Conservation (phyloP, 164 flowering plant genomes). For the Magnolia changhungtana region DNA sequence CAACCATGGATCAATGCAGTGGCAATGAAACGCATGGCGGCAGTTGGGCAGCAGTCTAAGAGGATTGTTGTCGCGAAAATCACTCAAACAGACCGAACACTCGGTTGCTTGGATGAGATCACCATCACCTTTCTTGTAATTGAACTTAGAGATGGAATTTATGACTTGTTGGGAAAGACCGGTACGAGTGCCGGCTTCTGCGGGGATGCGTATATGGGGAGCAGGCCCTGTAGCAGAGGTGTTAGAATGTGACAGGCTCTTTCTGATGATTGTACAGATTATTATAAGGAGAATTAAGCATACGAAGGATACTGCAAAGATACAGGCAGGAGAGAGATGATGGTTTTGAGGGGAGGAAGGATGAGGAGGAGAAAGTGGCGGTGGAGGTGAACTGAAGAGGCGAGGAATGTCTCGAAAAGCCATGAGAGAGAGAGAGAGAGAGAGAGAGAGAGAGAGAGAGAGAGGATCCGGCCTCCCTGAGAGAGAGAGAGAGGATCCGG, state of each 20-base stretch:
- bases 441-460: not conserved
- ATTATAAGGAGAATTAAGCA: slow-evolving; percentile 31
- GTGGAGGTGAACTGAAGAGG: not conserved
- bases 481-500: not conserved
- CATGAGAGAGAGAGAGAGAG: not conserved
- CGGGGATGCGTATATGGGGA: slow-evolving; percentile 5
- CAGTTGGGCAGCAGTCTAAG: slow-evolving; percentile 70
- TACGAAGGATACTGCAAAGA: slow-evolving; percentile 26
- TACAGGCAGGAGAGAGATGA: slow-evolving; percentile 21
- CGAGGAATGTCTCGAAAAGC: not conserved
- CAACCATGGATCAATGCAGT: slow-evolving; percentile 74
- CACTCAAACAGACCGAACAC: slow-evolving; percentile 66
- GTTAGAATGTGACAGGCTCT: slow-evolving; percentile 18
- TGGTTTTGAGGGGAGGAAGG: not conserved
- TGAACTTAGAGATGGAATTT: slow-evolving; percentile 54
- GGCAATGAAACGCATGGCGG: slow-evolving; percentile 63
- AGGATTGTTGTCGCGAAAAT: slow-evolving; percentile 52
- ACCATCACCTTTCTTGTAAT: slow-evolving; percentile 64
- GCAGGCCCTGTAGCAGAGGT: slow-evolving; percentile 26
- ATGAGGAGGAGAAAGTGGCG: slow-evolving; percentile 1
- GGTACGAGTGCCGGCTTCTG: slow-evolving; percentile 17
- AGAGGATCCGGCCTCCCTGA: not conserved
- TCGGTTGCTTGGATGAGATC: slow-evolving; percentile 55
- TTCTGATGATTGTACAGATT: slow-evolving; percentile 31
- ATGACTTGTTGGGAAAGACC: slow-evolving; percentile 75